These are phyloP conservation scores for Chytriomyces sp. DNA, from an alignment of 192 early-diverging fungal genomes.

Conservation along the genomic window DNA sequence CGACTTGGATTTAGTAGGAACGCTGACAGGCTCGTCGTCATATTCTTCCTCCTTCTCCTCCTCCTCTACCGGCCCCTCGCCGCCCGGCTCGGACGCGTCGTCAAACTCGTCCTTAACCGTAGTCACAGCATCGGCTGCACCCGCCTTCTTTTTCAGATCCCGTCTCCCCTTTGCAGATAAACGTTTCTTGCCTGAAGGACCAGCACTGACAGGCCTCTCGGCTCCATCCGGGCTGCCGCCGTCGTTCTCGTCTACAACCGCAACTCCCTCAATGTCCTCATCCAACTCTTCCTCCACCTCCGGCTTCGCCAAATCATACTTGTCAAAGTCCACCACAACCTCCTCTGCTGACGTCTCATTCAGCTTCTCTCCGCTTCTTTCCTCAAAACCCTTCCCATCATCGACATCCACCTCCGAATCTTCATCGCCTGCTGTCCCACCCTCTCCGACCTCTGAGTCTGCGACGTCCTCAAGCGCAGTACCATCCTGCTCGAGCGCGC, in stretches of 20 bases:
- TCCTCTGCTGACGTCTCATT: neutral
- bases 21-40: constrained; percentile 32
- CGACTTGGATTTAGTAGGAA: neutral
- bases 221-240: neutral
- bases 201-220: neutral
- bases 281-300: neutral
- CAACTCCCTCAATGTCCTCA: neutral
- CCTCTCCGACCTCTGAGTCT: constrained; percentile 20
- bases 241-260: neutral
- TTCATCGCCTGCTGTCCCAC: neutral
- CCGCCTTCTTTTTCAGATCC: constrained; percentile 67
- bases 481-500: constrained; percentile 28
- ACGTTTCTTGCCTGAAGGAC: constrained; percentile 26
- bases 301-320: neutral
- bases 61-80: neutral
- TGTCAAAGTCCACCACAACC: neutral
- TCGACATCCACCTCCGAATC: constrained; percentile 34
- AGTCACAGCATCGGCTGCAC: constrained; percentile 20
- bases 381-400: constrained; percentile 2
- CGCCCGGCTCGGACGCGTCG: neutral
- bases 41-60: constrained; percentile 18
- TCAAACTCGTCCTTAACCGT: neutral
- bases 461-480: constrained; percentile 58
- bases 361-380: neutral
- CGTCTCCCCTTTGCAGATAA: constrained; percentile 85